Percentiles rank a stretch among this genome's conserved stretches.
Conservation (phyloP, 805 yeast species). For the Starmerella asiatica region DNA sequence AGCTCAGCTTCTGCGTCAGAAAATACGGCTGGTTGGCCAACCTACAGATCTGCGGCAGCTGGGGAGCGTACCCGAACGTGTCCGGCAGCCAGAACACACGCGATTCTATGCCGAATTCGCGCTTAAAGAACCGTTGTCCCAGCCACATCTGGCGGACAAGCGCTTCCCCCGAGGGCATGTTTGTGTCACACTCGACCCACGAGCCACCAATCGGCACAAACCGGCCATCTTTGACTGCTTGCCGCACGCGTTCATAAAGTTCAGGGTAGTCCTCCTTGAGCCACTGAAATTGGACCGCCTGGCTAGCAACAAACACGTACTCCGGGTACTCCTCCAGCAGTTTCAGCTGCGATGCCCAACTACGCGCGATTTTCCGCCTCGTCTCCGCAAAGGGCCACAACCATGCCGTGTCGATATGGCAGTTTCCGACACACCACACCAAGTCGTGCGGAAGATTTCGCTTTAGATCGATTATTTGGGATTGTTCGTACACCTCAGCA, state of each 20-base stretch:
- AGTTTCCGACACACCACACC: conserved; percentile 81
- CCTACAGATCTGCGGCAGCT: conserved; percentile 84
- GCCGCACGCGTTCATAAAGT: conserved; percentile 46
- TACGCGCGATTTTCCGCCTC: conserved; percentile 77
- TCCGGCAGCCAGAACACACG: conserved; percentile 91
- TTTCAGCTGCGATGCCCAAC: conserved; percentile 88
- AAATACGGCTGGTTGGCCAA: conserved; percentile 74
- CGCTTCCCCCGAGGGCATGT: conserved; percentile 90
- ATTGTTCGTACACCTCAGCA: conserved; percentile 39
- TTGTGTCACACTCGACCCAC: conserved; percentile 97
- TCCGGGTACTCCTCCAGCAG: conserved; percentile 82
- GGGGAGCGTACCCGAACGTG: conserved; percentile 92
- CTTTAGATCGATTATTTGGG: conserved; percentile 1
- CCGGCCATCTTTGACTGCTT: conserved; percentile 52
- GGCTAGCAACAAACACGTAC: conserved; percentile 86
- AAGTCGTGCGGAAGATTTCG: conserved; percentile 21
- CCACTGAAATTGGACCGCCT: conserved; percentile 95
- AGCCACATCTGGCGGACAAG: conserved; percentile 73
- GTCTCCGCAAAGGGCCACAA: conserved; percentile 99
- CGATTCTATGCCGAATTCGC: conserved; percentile 64
- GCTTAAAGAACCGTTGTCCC: conserved; percentile 76
- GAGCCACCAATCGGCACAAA: conserved; percentile 92
- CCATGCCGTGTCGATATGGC: conserved; percentile 98
- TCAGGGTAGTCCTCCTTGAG: conserved; percentile 75
- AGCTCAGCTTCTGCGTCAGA: conserved; percentile 83